phyloP scores from a whole-genome alignment of 2,329 filamentous ascomycete genomes.

The Paecilomyces sp. region DNA sequence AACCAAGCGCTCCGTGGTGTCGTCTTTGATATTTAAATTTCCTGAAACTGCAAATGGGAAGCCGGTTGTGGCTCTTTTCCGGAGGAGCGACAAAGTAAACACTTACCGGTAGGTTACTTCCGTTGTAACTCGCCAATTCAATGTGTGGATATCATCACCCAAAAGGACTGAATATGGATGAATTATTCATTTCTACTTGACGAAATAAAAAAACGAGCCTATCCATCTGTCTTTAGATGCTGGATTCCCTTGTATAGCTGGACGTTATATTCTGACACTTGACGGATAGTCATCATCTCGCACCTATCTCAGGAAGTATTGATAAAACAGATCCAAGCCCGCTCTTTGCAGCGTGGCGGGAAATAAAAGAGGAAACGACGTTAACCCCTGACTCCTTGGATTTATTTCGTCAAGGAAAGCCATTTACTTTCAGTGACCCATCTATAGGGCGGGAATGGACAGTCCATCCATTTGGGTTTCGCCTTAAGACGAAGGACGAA shows the following conservation, averaged over 20 bases:
- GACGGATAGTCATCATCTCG: slow-evolving; percentile 45
- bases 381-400: slow-evolving; percentile 42
- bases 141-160: background rate
- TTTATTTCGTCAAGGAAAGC: slow-evolving; percentile 51
- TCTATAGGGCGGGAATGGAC: slow-evolving; percentile 53
- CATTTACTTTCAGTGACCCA: slow-evolving; percentile 51
- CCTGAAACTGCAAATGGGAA: slow-evolving; percentile 10
- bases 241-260: background rate
- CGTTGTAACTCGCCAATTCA: background rate
- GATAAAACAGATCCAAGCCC: slow-evolving; percentile 47
- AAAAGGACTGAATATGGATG: background rate
- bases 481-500: slow-evolving; percentile 30
- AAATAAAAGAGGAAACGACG: slow-evolving; percentile 56
- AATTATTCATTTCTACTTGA: background rate
- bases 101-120: slow-evolving; percentile 49
- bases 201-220: background rate
- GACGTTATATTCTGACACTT: slow-evolving; percentile 2
- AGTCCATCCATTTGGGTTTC: slow-evolving; percentile 55
- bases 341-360: slow-evolving; percentile 53
- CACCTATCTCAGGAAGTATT: slow-evolving; percentile 57
- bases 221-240: background rate
- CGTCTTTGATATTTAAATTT: slow-evolving; percentile 35
- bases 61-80: slow-evolving; percentile 54
- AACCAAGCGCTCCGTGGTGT: slow-evolving; percentile 32
- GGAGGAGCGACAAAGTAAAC: slow-evolving; percentile 51